These are phyloP conservation scores for Mayamaea pseudoterrestris DNA, from an alignment of 108 stramenopile species.

Conservation along the genomic window DNA sequence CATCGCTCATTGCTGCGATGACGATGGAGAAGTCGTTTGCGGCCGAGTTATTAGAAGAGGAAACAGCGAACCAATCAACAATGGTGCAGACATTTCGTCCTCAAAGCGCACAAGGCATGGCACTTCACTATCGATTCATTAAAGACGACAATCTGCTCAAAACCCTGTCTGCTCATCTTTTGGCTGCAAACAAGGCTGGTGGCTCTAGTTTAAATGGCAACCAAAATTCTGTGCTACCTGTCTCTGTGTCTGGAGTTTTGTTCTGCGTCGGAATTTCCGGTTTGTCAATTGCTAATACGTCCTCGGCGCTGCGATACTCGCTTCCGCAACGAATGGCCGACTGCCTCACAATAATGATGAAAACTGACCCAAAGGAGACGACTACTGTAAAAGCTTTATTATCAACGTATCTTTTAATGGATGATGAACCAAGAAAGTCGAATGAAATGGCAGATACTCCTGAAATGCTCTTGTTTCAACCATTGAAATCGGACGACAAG, in stretches of 20 bases:
- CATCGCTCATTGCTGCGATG: conserved; percentile 9
- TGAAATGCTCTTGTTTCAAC: no score
- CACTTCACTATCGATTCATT: conserved; percentile 21
- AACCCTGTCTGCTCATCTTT: conserved; percentile 9
- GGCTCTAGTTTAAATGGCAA: background rate
- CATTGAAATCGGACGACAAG: background rate
- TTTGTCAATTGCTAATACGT: conserved; percentile 10
- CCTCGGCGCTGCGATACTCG: conserved; percentile 13
- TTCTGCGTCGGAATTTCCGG: conserved; percentile 23
- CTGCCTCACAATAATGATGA: conserved; percentile 19
- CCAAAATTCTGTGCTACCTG: conserved; percentile 1
- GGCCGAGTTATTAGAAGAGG: conserved; percentile 8
- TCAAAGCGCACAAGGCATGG: conserved; percentile 19
- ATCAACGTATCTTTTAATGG: conserved; percentile 23
- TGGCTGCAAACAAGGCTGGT: conserved; percentile 4
- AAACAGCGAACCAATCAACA: conserved; percentile 13
- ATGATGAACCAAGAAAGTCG: conserved; percentile 25
- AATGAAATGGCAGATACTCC: conserved; percentile 18
- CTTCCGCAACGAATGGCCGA: conserved; percentile 21
- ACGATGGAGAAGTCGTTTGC: background rate
- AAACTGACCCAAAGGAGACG: conserved; percentile 5
- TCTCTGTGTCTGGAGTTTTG: conserved; percentile 15
- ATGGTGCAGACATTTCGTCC: conserved; percentile 24
- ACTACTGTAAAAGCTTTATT: conserved; percentile 7
- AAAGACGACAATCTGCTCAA: conserved; percentile 8